These are phyloP conservation scores for Phanerochaete sordida DNA, from an alignment of 768 basidiomycete genomes.

Conservation along the genomic window DNA sequence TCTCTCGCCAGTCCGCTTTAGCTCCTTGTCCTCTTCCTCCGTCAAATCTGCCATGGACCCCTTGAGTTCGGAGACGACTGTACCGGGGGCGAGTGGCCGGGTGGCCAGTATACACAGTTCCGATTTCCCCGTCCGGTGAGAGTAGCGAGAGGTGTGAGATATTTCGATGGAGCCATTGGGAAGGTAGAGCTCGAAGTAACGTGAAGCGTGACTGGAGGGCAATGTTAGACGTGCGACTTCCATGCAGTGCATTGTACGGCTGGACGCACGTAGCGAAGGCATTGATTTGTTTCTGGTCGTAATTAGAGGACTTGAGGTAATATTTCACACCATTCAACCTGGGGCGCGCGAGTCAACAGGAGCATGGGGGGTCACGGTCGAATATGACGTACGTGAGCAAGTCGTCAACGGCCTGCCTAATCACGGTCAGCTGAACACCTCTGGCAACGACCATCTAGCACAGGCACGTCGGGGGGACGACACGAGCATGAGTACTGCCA, in stretches of 20 bases:
- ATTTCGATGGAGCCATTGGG: conserved; percentile 84
- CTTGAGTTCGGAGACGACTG: conserved; percentile 81
- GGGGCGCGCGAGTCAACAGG: conserved; percentile 11
- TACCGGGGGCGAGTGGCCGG: conserved; percentile 59
- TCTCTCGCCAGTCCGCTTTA: conserved; percentile 76
- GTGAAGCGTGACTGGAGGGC: conserved; percentile 70
- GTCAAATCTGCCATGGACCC: conserved; percentile 89
- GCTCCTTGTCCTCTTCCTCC: conserved; percentile 80
- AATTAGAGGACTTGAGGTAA: conserved; percentile 55
- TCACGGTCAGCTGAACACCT: conserved; percentile 50
- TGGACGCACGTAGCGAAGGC: conserved; percentile 85
- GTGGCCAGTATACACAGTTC: conserved; percentile 87
- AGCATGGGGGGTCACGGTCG: conserved; percentile 10
- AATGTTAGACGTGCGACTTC: conserved; percentile 20
- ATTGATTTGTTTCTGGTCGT: conserved; percentile 83
- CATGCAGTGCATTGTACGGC: conserved; percentile 20
- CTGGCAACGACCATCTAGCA: conserved; percentile 58
- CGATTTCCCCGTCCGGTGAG: conserved; percentile 84
- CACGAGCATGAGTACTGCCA: conserved; percentile 15
- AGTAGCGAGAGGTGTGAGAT: conserved; percentile 84
- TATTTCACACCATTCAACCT: conserved; percentile 76
- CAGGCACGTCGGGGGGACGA: conserved; percentile 16
- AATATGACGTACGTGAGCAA: conserved; percentile 62
- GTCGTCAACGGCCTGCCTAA: conserved; percentile 73
- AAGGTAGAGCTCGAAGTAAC: conserved; percentile 85